Base-by-base conservation (phyloP, 2,329 filamentous ascomycete species). In the Aspergillus sclerotialis region DNA sequence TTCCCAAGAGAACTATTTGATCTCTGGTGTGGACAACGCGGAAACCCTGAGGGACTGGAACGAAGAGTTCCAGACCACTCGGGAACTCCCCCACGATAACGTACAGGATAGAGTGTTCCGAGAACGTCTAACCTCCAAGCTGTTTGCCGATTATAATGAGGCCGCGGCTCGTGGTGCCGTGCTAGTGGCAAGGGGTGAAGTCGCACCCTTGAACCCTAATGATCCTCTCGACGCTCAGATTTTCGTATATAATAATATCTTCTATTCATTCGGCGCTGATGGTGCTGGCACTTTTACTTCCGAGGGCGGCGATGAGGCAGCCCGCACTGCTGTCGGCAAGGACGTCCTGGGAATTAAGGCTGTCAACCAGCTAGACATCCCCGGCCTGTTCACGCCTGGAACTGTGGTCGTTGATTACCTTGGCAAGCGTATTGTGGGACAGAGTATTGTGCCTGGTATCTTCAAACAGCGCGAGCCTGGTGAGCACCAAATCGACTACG, bases 221-320 rank as follows among this genome's bases (percentile, higher is more conserved):
- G 92, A 98, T 65, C 80, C 75, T 44, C 78, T 75, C 47, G 90
- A 98, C 60, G 92, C 92, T 4, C 92, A 98, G 61, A 98, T 98
- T 46, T 98, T 94, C 54, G 90, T 98, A 15, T 95, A 96, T 71
- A 96, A 96, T 72, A 98, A 98, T 65, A 88, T 98, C 48, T 98
- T 98, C 70, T 98, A 94, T 70, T 96, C 92, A 1, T 96, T 95
- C 50, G 92, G 92, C 43, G 90, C 92, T 28, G 92, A 98, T 60
- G 93, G 92, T 33, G 92, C 96, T 29, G 90, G 92, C 28, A 98
- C 92, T 11, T 98, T 98, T 61, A 89, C 88, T 8, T 89, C 84
- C 3, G 92, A 98, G 65, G 92, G 92, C 46, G 92, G 92, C 13
- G 90, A 98, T 47, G 92, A 98, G 66, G 92, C 92, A 45, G 92